Conservation (phyloP, 345 rosid genomes). For the Cardamine chenopodiifolia region DNA sequence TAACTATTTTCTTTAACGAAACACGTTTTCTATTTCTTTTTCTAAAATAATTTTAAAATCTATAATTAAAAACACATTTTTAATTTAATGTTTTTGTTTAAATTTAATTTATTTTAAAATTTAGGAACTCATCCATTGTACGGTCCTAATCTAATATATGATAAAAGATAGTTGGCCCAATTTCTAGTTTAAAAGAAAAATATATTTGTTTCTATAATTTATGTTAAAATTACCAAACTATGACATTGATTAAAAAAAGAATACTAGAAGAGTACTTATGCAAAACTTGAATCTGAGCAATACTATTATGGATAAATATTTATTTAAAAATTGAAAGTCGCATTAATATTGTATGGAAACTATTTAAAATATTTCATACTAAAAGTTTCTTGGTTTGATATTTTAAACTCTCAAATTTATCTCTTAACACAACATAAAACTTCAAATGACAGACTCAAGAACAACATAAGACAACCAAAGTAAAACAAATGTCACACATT, state of each 20-base stretch:
- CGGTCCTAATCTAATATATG: neutral
- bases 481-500: slow-evolving; percentile 16
- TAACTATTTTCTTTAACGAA: no score
- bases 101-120: no score
- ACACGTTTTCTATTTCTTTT: no score
- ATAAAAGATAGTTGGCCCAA: neutral
- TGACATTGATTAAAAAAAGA: neutral
- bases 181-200: neutral
- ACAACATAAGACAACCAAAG: slow-evolving; percentile 5
- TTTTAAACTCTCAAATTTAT: neutral
- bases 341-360: neutral
- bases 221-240: neutral
- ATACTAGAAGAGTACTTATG: neutral
- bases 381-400: neutral
- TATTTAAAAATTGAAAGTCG: neutral
- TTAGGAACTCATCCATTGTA: no score
- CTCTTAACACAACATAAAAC: slow-evolving; percentile 22
- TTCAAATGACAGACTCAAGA: slow-evolving; percentile 5
- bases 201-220: neutral
- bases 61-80: no score
- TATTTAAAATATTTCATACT: neutral
- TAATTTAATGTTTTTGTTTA: no score
- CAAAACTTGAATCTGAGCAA: neutral
- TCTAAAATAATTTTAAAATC: no score
- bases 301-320: neutral